Evolutionary conservation across 352 stramenopile genomes (phyloP).

Genomic region (Phytophthora nicotianae): DNA sequence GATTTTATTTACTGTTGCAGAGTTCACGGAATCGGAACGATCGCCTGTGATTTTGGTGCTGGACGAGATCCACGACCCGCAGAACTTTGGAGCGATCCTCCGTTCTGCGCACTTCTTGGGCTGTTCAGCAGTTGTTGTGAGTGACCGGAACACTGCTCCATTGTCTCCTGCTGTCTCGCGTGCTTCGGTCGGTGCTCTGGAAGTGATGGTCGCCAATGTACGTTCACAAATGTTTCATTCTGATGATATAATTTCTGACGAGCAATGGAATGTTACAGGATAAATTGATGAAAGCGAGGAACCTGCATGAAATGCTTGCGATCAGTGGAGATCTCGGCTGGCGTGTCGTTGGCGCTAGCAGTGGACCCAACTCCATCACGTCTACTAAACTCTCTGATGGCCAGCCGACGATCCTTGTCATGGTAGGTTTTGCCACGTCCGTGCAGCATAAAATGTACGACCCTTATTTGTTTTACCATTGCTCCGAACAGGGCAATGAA

Average conservation of each 20-base stretch:
- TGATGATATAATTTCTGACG: neutral
- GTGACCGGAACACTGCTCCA: slow-evolving; percentile 72
- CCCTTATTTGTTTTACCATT: neutral
- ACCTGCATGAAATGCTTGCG: slow-evolving; percentile 73
- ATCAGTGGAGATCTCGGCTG: slow-evolving; percentile 71
- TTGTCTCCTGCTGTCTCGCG: slow-evolving; percentile 75
- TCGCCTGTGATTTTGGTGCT: slow-evolving; percentile 72
- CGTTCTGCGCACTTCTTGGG: slow-evolving; percentile 82
- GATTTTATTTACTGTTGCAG: slow-evolving; percentile 20
- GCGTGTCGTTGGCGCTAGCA: slow-evolving; percentile 75
- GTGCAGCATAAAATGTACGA: neutral
- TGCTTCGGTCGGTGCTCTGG: slow-evolving; percentile 73
- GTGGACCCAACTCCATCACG: slow-evolving; percentile 71
- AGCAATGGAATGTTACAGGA: slow-evolving; percentile 33
- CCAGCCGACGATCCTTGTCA: slow-evolving; percentile 80
- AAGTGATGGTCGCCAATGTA: slow-evolving; percentile 81
- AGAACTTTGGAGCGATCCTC: slow-evolving; percentile 84
- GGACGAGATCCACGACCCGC: slow-evolving; percentile 82
- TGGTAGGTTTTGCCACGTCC: slow-evolving; percentile 48
- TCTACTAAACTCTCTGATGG: slow-evolving; percentile 53
- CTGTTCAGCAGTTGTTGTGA: slow-evolving; percentile 67
- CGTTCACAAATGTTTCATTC: slow-evolving; percentile 4
- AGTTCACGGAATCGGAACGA: slow-evolving; percentile 38
- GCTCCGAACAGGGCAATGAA: slow-evolving; percentile 63
- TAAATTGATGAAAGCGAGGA: slow-evolving; percentile 67